A percentile compares a stretch with the other conserved stretches of the same genome.
phyloP scores from a whole-genome alignment of 805 yeast species.

The Phaffomyces opuntiae region DNA sequence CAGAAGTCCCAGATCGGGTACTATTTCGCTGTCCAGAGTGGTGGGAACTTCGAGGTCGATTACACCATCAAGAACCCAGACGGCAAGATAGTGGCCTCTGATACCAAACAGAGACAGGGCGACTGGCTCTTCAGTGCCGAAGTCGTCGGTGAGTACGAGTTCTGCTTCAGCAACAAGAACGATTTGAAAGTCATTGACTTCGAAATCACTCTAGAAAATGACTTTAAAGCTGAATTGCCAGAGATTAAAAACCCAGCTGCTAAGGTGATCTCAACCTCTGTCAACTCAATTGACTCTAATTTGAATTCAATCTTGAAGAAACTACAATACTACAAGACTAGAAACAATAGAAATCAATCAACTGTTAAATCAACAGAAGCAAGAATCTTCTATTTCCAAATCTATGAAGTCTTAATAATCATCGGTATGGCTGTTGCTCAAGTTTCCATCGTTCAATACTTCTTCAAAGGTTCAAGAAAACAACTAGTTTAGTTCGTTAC shows the following conservation, averaged over 20 bases:
- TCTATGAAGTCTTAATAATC: slow-evolving; percentile 65
- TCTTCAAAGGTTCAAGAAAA: slow-evolving; percentile 66
- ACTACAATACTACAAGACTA: slow-evolving; percentile 77
- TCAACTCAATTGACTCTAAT: slow-evolving; percentile 52
- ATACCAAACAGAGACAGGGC: slow-evolving; percentile 54
- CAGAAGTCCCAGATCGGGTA: slow-evolving; percentile 58
- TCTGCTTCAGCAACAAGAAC: slow-evolving; percentile 58
- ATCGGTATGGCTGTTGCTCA: slow-evolving; percentile 70
- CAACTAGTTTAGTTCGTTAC: slow-evolving; percentile 32
- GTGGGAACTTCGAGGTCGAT: slow-evolving; percentile 64
- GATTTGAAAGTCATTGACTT: slow-evolving; percentile 65
- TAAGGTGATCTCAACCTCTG: slow-evolving; percentile 48
- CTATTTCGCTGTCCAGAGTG: slow-evolving; percentile 62
- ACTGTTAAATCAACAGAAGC: slow-evolving; percentile 80
- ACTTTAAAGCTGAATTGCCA: slow-evolving; percentile 26
- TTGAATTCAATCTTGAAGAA: slow-evolving; percentile 49
- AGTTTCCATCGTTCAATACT: slow-evolving; percentile 58
- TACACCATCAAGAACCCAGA: slow-evolving; percentile 54
- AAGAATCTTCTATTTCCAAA: slow-evolving; percentile 71
- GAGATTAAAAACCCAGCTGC: slow-evolving; percentile 11
- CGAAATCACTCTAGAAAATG: slow-evolving; percentile 49
- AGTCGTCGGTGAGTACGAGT: slow-evolving; percentile 52
- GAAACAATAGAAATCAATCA: slow-evolving; percentile 86
- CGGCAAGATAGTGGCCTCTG: slow-evolving; percentile 38
- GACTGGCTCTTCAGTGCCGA: slow-evolving; percentile 53